Conservation (phyloP, 768 basidiomycete species). For the Mycena alexandri region DNA sequence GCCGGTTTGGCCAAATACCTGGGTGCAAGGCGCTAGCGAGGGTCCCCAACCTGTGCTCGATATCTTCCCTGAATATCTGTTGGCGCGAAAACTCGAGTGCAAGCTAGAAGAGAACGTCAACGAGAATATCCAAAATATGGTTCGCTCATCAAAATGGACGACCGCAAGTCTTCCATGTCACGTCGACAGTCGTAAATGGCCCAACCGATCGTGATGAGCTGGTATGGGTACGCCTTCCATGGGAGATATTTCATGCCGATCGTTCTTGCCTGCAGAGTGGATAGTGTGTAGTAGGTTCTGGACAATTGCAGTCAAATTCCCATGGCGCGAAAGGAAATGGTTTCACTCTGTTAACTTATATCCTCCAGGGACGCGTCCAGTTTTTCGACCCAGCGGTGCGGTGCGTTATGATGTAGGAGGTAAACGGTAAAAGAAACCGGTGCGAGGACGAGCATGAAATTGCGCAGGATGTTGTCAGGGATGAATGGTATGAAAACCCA, state of each 20-base stretch:
- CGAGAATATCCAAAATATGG: no score
- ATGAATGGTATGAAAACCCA: slow-evolving; percentile 2
- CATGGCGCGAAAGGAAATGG: neutral
- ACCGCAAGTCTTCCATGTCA: slow-evolving; percentile 3
- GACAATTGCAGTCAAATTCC: neutral
- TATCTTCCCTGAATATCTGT: slow-evolving; percentile 13
- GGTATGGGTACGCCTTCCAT: slow-evolving; percentile 6
- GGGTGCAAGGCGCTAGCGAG: neutral
- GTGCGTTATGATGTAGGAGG: no score
- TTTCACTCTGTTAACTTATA: neutral
- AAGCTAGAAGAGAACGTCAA: neutral
- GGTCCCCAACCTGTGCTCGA: neutral
- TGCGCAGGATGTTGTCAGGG: slow-evolving; percentile 1
- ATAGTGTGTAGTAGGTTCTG: neutral
- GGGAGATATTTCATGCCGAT: neutral
- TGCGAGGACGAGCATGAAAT: neutral
- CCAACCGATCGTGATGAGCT: neutral
- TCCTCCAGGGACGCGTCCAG: slow-evolving; percentile 7
- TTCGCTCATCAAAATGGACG: neutral
- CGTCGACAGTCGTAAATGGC: slow-evolving; percentile 2
- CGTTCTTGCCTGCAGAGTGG: neutral
- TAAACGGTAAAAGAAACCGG: neutral
- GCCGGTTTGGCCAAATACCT: neutral
- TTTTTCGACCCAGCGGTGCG: neutral
- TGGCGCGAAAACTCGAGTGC: slow-evolving; percentile 17